These are phyloP conservation scores for Dentipellis fragilis DNA, from an alignment of 768 basidiomycete species.

Conservation along the genomic window DNA sequence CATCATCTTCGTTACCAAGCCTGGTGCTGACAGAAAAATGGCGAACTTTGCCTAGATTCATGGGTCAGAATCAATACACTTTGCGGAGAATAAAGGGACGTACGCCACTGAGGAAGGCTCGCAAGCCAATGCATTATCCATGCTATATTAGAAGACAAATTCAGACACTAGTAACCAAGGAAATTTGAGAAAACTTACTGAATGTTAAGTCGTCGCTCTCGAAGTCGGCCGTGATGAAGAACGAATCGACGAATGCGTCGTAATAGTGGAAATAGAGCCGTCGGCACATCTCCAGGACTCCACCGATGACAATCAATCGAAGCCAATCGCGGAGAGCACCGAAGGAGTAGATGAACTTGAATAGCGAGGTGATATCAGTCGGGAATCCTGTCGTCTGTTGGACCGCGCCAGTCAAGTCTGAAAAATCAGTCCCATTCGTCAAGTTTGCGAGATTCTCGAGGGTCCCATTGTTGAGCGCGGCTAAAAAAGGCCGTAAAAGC, in stretches of 20 bases:
- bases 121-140: constrained; percentile 71
- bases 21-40: constrained; percentile 42
- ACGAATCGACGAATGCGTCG: constrained; percentile 33
- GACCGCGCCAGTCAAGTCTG: too few relatives aligned
- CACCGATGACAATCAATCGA: constrained; percentile 53
- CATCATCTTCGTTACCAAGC: constrained; percentile 26
- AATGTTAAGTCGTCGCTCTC: constrained; percentile 48
- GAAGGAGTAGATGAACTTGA: constrained; percentile 39
- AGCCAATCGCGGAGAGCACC: constrained; percentile 53
- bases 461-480: background rate
- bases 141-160: constrained; percentile 23
- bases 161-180: constrained; percentile 1
- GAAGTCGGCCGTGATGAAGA: constrained; percentile 56
- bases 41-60: constrained; percentile 27
- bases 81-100: constrained; percentile 13
- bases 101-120: constrained; percentile 49
- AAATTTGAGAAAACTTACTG: constrained; percentile 27
- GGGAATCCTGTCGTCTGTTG: constrained; percentile 11
- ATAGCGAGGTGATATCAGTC: constrained; percentile 24
- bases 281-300: constrained; percentile 47
- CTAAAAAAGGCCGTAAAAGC: background rate
- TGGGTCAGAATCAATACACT: background rate
- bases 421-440: too few relatives aligned
- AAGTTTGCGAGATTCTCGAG: background rate
- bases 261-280: constrained; percentile 35